Conservation (phyloP, 2,329 filamentous ascomycete species). For the Penicillium sp. region DNA sequence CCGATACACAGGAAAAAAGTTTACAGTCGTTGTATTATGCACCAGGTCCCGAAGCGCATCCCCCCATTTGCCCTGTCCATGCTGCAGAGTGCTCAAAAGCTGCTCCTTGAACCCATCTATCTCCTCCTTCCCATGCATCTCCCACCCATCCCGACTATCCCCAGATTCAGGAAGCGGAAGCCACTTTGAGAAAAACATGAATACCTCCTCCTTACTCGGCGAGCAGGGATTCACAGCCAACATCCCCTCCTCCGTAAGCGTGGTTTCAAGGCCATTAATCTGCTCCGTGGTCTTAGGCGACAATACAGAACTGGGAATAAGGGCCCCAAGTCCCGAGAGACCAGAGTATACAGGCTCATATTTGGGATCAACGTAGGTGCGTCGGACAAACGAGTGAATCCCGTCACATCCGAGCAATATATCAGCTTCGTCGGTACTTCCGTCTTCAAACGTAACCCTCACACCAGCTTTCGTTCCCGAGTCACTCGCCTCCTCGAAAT, state of each 20-base stretch:
- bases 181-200: conserved; percentile 34
- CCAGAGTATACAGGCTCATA: conserved; percentile 35
- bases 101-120: conserved; percentile 31
- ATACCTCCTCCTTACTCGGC: conserved; percentile 23
- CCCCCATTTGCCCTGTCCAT: conserved; percentile 29
- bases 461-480: conserved; percentile 8
- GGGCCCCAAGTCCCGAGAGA: conserved; percentile 22
- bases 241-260: conserved; percentile 31
- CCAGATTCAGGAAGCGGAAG: conserved; percentile 26
- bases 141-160: conserved; percentile 34
- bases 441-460: conserved; percentile 30
- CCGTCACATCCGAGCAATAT: conserved; percentile 43
- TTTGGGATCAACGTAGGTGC: conserved; percentile 29
- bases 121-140: conserved; percentile 29
- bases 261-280: conserved; percentile 28
- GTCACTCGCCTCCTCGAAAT: conserved; percentile 5
- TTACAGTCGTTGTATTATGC: conserved; percentile 21
- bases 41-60: conserved; percentile 15
- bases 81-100: conserved; percentile 22
- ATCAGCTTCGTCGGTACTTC: conserved; percentile 26
- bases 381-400: conserved; percentile 40
- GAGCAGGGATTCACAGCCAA: conserved; percentile 28
- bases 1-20: conserved; percentile 40
- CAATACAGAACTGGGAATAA: conserved; percentile 13
- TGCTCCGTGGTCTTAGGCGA: not conserved